A percentile compares a stretch with the other conserved stretches of the same genome.
Conservation (phyloP, 768 basidiomycete genomes). For the Panaeolus cyanescens region DNA sequence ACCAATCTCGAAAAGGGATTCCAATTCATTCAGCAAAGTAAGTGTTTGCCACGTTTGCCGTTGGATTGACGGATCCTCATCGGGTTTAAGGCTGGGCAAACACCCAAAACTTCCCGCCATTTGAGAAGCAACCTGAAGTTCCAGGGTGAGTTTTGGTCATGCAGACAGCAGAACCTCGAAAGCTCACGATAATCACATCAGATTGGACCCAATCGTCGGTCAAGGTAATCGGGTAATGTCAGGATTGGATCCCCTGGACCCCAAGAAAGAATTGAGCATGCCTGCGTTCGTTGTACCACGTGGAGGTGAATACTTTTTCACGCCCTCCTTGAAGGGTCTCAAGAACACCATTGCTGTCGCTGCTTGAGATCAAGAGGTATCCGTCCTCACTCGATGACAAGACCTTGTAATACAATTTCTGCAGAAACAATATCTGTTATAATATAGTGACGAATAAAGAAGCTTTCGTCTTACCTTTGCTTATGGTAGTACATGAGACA, state of each 20-base stretch:
- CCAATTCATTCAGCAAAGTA: slow-evolving; percentile 43
- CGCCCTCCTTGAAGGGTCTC: slow-evolving; percentile 48
- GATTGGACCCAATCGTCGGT: slow-evolving; percentile 25
- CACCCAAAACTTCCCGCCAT: slow-evolving; percentile 34
- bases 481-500: neutral
- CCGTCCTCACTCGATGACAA: neutral
- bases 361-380: neutral
- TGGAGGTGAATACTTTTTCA: slow-evolving; percentile 57
- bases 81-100: slow-evolving; percentile 38
- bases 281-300: slow-evolving; percentile 44
- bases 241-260: slow-evolving; percentile 53
- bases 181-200: slow-evolving; percentile 1
- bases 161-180: slow-evolving; percentile 2
- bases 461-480: neutral
- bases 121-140: slow-evolving; percentile 23
- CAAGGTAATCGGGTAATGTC: slow-evolving; percentile 22
- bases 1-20: slow-evolving; percentile 41
- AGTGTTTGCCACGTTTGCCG: slow-evolving; percentile 5
- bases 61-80: neutral
- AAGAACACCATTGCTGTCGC: slow-evolving; percentile 30
- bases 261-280: slow-evolving; percentile 31
- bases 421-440: neutral
- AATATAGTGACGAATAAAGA: neutral
- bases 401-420: neutral
- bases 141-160: slow-evolving; percentile 28